phyloP scores from a whole-genome alignment of 139 green algal genomes.

The Chlorella sp. region DNA sequence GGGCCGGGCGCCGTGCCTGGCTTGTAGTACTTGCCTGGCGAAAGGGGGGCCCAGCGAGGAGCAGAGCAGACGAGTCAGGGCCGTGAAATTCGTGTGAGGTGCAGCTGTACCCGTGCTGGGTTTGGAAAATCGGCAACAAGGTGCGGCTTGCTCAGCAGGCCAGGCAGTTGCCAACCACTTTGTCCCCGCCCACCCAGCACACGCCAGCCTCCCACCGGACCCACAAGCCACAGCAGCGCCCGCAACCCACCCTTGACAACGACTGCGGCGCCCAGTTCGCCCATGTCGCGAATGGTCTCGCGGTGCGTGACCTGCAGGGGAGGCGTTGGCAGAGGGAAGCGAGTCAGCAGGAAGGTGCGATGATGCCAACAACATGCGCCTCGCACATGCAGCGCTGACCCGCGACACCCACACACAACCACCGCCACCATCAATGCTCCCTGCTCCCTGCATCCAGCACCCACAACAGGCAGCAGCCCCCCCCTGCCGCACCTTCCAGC shows the following conservation, averaged over 20 bases:
- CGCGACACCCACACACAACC: too few relatives aligned
- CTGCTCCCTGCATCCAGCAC: not conserved
- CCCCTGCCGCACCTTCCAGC: conserved; percentile 73
- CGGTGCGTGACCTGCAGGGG: conserved; percentile 90
- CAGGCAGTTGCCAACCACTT: not conserved
- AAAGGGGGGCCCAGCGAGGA: not conserved
- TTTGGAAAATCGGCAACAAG: not conserved
- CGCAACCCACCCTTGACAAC: conserved; percentile 74
- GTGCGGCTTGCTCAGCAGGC: not conserved
- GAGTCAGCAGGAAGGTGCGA: not conserved
- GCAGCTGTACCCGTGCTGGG: not conserved
- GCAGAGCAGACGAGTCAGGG: too few relatives aligned
- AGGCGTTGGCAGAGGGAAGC: not conserved
- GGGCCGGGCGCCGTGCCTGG: conserved; percentile 52
- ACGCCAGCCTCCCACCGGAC: not conserved
- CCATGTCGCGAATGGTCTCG: conserved; percentile 85
- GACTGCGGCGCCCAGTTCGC: conserved; percentile 87
- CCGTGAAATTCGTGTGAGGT: too few relatives aligned
- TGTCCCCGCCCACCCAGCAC: too few relatives aligned
- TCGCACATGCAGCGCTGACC: too few relatives aligned
- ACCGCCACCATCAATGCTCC: not conserved
- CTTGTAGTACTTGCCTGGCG: conserved; percentile 66
- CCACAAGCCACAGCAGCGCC: not conserved
- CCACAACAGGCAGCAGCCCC: not conserved
- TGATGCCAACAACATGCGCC: too few relatives aligned